These are phyloP conservation scores for Aotearoamyces nothofagi DNA, from an alignment of 2,329 filamentous ascomycete species.

Conservation along the genomic window DNA sequence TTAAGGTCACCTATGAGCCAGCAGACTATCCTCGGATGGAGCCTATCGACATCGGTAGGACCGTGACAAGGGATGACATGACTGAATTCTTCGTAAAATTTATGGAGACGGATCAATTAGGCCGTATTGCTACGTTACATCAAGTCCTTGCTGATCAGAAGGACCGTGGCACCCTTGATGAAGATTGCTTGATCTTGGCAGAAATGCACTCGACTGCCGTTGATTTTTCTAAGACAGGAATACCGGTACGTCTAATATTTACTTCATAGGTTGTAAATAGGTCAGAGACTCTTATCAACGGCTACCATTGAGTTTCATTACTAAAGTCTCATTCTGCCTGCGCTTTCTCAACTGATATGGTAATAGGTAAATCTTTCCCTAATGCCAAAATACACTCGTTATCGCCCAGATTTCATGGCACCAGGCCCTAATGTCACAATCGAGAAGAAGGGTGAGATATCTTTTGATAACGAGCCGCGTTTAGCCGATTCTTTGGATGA, in stretches of 20 bases:
- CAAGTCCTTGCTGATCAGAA: conserved; percentile 47
- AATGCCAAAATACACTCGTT: conserved; percentile 13
- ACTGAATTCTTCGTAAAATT: conserved; percentile 69
- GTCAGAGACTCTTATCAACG: no score
- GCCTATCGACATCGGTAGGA: conserved; percentile 42
- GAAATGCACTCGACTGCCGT: conserved; percentile 55
- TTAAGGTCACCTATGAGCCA: conserved; percentile 29
- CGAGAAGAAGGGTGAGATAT: conserved; percentile 19
- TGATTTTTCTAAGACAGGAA: conserved; percentile 64
- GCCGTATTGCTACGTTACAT: conserved; percentile 49
- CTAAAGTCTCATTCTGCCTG: no score
- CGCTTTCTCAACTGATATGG: no score
- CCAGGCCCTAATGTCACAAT: conserved; percentile 27
- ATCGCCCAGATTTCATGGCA: conserved; percentile 37
- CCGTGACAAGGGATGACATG: conserved; percentile 51
- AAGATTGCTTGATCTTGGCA: conserved; percentile 38
- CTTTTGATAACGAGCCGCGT: conserved; percentile 8
- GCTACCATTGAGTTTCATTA: no score
- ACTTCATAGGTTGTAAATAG: conserved; percentile 1
- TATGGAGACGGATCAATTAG: conserved; percentile 52
- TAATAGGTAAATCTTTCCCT: conserved; percentile 12
- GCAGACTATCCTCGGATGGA: conserved; percentile 53
- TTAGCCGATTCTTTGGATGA: no score
- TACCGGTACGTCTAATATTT: conserved; percentile 27
- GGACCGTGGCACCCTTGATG: conserved; percentile 31